A percentile compares a stretch with the other conserved stretches of the same genome.
Conservation (phyloP, 495 filamentous ascomycete species). For the Penicillium lividum region DNA sequence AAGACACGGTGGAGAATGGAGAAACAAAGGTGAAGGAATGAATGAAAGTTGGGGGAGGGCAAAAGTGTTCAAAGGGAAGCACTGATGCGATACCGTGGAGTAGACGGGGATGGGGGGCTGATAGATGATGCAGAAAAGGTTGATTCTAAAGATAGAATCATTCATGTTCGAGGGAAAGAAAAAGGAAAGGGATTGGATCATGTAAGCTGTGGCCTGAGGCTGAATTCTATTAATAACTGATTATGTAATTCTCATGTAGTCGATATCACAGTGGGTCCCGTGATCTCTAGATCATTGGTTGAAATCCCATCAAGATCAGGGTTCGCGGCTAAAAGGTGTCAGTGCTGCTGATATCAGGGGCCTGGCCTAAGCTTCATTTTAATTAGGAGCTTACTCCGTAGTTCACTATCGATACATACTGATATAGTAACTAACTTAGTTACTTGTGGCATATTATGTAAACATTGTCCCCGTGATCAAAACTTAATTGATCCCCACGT, state of each 20-base stretch:
- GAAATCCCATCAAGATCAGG: not conserved
- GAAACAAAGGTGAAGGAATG: not conserved
- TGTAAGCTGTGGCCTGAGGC: conserved; percentile 9
- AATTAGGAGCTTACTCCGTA: no score
- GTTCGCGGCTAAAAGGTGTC: not conserved
- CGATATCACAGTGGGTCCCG: conserved; percentile 2
- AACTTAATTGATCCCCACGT: not conserved
- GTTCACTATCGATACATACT: not conserved
- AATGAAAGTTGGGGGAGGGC: not conserved
- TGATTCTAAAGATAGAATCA: conserved; percentile 40
- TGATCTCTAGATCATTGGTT: not conserved
- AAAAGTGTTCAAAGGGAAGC: conserved; percentile 6
- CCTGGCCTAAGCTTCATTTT: conserved; percentile 5
- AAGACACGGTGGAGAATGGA: not conserved
- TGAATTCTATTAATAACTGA: conserved; percentile 3
- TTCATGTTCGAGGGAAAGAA: conserved; percentile 11
- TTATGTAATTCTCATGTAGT: not conserved
- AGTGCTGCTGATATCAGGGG: conserved; percentile 1
- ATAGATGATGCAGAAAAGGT: conserved; percentile 36
- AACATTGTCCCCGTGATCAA: not conserved
- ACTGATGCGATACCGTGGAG: conserved; percentile 18
- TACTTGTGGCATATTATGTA: no score
- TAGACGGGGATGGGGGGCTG: conserved; percentile 17
- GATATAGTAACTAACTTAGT: not conserved
- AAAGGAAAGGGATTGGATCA: conserved; percentile 8